Evolutionary conservation across 352 stramenopile species (phyloP).

Genomic region (Phytophthora idaei): DNA sequence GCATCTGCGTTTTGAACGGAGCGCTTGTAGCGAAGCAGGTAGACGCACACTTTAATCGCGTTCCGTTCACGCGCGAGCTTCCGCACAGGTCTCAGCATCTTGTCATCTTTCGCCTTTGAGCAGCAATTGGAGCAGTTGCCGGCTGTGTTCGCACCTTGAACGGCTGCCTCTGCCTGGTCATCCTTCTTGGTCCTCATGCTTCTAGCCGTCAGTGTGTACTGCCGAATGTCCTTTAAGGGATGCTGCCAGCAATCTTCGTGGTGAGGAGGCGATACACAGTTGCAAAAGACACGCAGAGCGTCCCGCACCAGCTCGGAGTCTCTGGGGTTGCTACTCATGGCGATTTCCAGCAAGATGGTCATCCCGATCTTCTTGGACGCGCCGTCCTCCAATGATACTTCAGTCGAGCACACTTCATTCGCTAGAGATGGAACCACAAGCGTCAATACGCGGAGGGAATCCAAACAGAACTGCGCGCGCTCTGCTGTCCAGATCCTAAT

Average conservation of each 20-base stretch:
- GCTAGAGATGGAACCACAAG: slow-evolving; percentile 72
- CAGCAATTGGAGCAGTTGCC: slow-evolving; percentile 53
- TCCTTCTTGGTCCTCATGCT: slow-evolving; percentile 66
- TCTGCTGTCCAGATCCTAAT: slow-evolving; percentile 79
- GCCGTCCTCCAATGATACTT: slow-evolving; percentile 61
- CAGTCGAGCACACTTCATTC: slow-evolving; percentile 78
- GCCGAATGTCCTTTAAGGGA: slow-evolving; percentile 82
- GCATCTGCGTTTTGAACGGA: slow-evolving; percentile 88
- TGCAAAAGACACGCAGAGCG: slow-evolving; percentile 79
- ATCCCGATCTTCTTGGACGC: slow-evolving; percentile 58
- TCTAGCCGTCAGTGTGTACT: slow-evolving; percentile 76
- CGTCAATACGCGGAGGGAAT: slow-evolving; percentile 76
- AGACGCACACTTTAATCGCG: slow-evolving; percentile 88
- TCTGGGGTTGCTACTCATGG: slow-evolving; percentile 69
- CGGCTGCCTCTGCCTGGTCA: slow-evolving; percentile 22
- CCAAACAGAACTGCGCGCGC: slow-evolving; percentile 79
- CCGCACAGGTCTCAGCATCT: slow-evolving; percentile 66
- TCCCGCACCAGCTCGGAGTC: slow-evolving; percentile 81
- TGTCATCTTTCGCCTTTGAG: slow-evolving; percentile 65
- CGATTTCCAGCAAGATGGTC: slow-evolving; percentile 78
- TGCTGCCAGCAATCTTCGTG: slow-evolving; percentile 86
- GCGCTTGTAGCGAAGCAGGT: slow-evolving; percentile 87
- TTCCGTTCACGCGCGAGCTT: slow-evolving; percentile 81
- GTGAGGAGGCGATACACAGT: slow-evolving; percentile 81
- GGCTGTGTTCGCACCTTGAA: slow-evolving; percentile 7